A percentile compares a stretch with the other conserved stretches of the same genome.
phyloP scores from a whole-genome alignment of 768 basidiomycete species.

The Leccinum subtestaceum region DNA sequence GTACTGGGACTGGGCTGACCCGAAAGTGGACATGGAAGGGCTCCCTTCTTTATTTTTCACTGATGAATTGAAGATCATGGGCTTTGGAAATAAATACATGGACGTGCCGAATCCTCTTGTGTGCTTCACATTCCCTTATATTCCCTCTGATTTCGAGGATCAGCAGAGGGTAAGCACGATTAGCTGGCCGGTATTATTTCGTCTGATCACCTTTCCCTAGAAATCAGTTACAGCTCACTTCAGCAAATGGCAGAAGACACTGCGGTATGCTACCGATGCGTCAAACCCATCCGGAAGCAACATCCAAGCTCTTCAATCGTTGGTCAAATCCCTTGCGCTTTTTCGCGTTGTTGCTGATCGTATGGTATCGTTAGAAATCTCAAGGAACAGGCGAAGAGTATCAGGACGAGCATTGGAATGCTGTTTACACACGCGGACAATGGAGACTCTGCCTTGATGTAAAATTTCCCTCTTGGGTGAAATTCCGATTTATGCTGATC shows the following conservation, averaged over 20 bases:
- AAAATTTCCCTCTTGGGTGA: background rate
- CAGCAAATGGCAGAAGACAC: slow-evolving; percentile 18
- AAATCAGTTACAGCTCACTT: slow-evolving; percentile 12
- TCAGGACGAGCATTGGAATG: slow-evolving; percentile 17
- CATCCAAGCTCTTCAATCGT: slow-evolving; percentile 16
- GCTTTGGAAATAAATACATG: slow-evolving; percentile 3
- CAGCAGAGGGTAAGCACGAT: slow-evolving; percentile 5
- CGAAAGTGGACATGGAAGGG: slow-evolving; percentile 16
- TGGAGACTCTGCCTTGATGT: slow-evolving; percentile 14
- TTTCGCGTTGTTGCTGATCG: background rate
- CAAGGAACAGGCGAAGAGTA: slow-evolving; percentile 11
- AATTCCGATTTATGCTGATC: background rate
- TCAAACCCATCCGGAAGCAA: slow-evolving; percentile 12
- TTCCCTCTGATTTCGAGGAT: slow-evolving; percentile 22
- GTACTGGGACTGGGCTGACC: slow-evolving; percentile 31
- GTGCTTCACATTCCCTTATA: slow-evolving; percentile 11
- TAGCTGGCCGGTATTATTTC: background rate
- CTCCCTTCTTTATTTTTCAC: slow-evolving; percentile 21
- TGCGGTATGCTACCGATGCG: slow-evolving; percentile 13
- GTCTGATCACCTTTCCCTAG: background rate
- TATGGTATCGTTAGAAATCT: slow-evolving; percentile 7
- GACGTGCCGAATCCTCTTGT: slow-evolving; percentile 22
- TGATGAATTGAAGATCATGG: slow-evolving; percentile 9
- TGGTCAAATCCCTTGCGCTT: background rate
- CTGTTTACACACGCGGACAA: slow-evolving; percentile 18